A percentile compares a stretch with the other conserved stretches of the same genome.
Evolutionary conservation across 768 basidiomycete species (phyloP).

Genomic region (Fistulinella prunicolor): DNA sequence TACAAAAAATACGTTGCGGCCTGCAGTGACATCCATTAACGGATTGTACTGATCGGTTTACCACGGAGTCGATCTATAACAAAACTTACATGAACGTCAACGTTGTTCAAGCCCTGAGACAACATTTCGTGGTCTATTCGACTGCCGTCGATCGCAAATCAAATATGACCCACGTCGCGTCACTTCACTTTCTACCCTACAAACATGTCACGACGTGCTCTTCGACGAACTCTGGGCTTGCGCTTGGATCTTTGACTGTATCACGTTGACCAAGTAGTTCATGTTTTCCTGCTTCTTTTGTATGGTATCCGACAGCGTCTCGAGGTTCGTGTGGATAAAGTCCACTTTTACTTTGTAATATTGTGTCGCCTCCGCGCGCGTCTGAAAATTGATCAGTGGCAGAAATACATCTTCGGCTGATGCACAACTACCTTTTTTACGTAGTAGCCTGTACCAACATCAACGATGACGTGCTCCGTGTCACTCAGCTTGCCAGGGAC

Average conservation of each 20-base stretch:
- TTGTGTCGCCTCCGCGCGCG: conserved; percentile 71
- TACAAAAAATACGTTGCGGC: not conserved
- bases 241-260: conserved; percentile 59
- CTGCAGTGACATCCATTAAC: conserved; percentile 1
- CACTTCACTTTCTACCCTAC: not conserved
- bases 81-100: no score
- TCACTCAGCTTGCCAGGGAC: conserved; percentile 89
- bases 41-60: no score
- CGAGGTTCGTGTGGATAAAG: conserved; percentile 79
- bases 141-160: not conserved
- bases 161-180: not conserved
- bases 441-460: conserved; percentile 95
- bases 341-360: conserved; percentile 82
- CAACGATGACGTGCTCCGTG: conserved; percentile 84
- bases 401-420: not conserved
- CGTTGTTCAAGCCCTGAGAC: no score
- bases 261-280: conserved; percentile 65
- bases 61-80: no score
- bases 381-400: conserved; percentile 45
- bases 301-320: conserved; percentile 85
- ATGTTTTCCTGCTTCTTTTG: conserved; percentile 89
- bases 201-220: conserved; percentile 16
- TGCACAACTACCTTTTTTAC: conserved; percentile 74
- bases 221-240: conserved; percentile 20
- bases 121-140: no score